Evolutionary conservation across 1,139 yeast genomes (phyloP), one percentile per base, ranked within the genome.

Genomic region (Geotrichum citri-aurantii): DNA sequence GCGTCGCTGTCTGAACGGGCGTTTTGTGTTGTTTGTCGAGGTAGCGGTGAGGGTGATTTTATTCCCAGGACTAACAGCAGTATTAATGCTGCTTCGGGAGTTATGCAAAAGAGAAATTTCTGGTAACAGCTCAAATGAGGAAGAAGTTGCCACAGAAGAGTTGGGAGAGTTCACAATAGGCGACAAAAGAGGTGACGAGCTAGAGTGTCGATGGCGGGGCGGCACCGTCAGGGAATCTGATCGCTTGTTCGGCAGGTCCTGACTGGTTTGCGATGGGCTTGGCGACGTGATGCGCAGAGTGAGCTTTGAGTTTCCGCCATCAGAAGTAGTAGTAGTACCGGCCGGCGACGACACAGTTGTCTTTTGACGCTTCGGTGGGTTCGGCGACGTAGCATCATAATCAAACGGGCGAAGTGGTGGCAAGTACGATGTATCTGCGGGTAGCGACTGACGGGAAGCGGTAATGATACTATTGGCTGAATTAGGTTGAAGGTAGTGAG

Each of bases 1-100:
- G 4, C 72, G 61, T 42, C 72, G 65, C 52, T 66, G 69, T 11
- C 72, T 63, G 49, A 68, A 68, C 14, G 70, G 65, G 6, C 68
- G 58, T 59, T 64, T 62, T 47, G 68, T 21, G n/a, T 53, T 21
- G 19, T 14, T 21, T 11, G 50, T n/a, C 11, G 49, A 19, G n/a
- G 54, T 17, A 5, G 48, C 24, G 40, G 24, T 17, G 37, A 12
- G 46, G 6, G 42, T 17, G 17, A 31, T 11, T 17, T 11, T 44
- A n/a, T 29, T 31, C 40, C 31, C 48, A 17, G 33, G 33, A 12
- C 29, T 19, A 2, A 31, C 48, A 27, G 33, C 12, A 8, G 54
- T 52, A 53, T 37, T 47, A 12, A 33, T 48, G 21, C 26, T 42
- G 47, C 48, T 23, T 40, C 26, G 47, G 31, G 53, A 31, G 40